Percentiles rank a stretch among this genome's conserved stretches.
phyloP scores from a whole-genome alignment of 257 asterid genomes.

The Forsythia suspensa region DNA sequence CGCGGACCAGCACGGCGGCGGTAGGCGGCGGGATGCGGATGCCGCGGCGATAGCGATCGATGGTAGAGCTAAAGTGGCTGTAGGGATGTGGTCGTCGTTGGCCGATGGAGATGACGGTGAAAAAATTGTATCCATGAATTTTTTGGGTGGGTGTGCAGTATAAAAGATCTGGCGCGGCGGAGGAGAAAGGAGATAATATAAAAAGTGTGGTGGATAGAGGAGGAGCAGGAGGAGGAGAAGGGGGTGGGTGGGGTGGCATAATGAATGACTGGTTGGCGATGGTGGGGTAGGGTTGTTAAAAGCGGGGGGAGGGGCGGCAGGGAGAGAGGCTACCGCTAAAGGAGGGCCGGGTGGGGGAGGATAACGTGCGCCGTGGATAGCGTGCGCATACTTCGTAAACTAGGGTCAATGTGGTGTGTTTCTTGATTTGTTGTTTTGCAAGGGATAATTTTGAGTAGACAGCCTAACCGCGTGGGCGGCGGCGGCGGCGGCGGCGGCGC shows the following conservation, averaged over 20 bases:
- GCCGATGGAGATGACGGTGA: constrained; percentile 29
- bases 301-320: constrained; percentile 40
- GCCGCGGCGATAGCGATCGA: constrained; percentile 28
- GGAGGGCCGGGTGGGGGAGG: constrained; percentile 47
- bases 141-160: neutral
- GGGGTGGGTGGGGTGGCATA: constrained; percentile 43
- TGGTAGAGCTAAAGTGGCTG: constrained; percentile 48
- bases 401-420: neutral
- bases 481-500: neutral
- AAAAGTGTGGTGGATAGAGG: constrained; percentile 5
- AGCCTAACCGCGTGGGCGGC: neutral
- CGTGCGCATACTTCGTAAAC: constrained; percentile 20
- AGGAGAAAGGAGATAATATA: neutral
- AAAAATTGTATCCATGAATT: constrained; percentile 35
- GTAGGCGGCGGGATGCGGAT: constrained; percentile 71
- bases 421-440: neutral
- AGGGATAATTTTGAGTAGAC: neutral
- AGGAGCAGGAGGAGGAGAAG: constrained; percentile 21
- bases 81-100: constrained; percentile 45
- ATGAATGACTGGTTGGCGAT: constrained; percentile 35
- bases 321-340: constrained; percentile 73
- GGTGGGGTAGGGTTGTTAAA: constrained; percentile 57
- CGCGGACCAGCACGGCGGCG: constrained; percentile 98
- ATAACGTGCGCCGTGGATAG: constrained; percentile 73
- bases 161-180: constrained; percentile 16